phyloP scores from a whole-genome alignment of 495 filamentous ascomycete genomes.

The Tuber brumale region DNA sequence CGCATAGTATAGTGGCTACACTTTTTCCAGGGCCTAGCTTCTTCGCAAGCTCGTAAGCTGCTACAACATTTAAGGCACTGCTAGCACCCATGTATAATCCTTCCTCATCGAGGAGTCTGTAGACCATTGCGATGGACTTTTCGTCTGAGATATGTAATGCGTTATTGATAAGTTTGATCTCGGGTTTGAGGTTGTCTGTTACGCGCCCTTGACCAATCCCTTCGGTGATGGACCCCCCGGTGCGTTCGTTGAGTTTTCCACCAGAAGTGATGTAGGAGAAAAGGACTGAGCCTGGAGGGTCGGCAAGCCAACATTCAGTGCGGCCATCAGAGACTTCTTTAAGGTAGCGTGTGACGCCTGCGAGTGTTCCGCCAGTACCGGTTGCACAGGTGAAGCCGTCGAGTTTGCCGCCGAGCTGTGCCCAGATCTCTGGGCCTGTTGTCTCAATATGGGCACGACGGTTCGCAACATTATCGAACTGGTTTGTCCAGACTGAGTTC shows the following conservation, averaged over 20 bases:
- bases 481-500: conserved; percentile 97
- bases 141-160: conserved; percentile 80
- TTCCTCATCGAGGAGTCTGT: conserved; percentile 92
- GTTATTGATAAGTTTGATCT: conserved; percentile 79
- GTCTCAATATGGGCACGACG: conserved; percentile 92
- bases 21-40: conserved; percentile 83
- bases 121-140: conserved; percentile 96
- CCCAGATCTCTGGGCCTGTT: conserved; percentile 94
- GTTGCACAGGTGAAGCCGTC: conserved; percentile 95
- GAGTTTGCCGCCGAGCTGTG: conserved; percentile 77
- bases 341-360: conserved; percentile 80
- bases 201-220: conserved; percentile 96
- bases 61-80: conserved; percentile 86
- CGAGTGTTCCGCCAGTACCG: conserved; percentile 85
- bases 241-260: conserved; percentile 72
- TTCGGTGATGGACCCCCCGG: conserved; percentile 87
- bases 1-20: conserved; percentile 87
- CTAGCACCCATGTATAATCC: conserved; percentile 94
- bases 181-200: conserved; percentile 83
- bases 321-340: conserved; percentile 72
- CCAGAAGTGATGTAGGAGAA: conserved; percentile 86
- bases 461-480: conserved; percentile 96
- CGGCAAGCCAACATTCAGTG: conserved; percentile 86
- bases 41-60: conserved; percentile 88
- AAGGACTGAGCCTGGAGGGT: conserved; percentile 86